Percentiles rank a stretch among this genome's conserved stretches.
These are phyloP conservation scores for Colletotrichum cordylinicola DNA, from an alignment of 2,329 filamentous ascomycete genomes.

Conservation along the genomic window DNA sequence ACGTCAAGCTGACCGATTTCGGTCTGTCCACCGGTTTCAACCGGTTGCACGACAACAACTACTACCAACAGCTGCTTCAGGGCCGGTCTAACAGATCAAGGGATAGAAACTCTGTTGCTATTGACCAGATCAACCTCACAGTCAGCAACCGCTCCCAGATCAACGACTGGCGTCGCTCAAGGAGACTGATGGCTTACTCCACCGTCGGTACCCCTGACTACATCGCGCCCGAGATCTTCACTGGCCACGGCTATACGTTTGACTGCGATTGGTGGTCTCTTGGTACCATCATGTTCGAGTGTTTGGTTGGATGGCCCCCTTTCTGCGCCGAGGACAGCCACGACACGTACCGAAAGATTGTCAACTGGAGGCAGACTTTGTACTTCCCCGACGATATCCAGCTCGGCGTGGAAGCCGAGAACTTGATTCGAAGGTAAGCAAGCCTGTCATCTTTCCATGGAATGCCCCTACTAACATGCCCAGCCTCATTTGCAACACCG, in stretches of 20 bases:
- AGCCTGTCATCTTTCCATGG: background rate
- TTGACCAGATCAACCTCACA: slow-evolving; percentile 97
- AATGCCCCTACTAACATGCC: slow-evolving; percentile 12
- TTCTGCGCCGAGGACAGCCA: slow-evolving; percentile 98
- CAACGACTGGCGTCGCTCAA: slow-evolving; percentile 97
- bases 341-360: slow-evolving; percentile 98
- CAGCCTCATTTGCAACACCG: slow-evolving; percentile 92
- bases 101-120: slow-evolving; percentile 91
- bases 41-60: slow-evolving; percentile 96
- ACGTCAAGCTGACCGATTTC: slow-evolving; percentile 98
- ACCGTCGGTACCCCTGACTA: slow-evolving; percentile 98
- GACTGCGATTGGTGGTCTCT: slow-evolving; percentile 99
- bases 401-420: slow-evolving; percentile 86
- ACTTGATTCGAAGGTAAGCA: slow-evolving; percentile 84
- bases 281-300: slow-evolving; percentile 99
- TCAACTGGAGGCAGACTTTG: slow-evolving; percentile 94
- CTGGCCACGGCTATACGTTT: slow-evolving; percentile 93
- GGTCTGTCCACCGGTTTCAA: slow-evolving; percentile 98
- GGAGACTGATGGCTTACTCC: slow-evolving; percentile 95
- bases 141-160: slow-evolving; percentile 98
- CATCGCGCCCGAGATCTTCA: slow-evolving; percentile 98
- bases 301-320: slow-evolving; percentile 96
- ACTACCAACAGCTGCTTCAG: slow-evolving; percentile 95
- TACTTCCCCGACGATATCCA: slow-evolving; percentile 97
- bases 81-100: slow-evolving; percentile 74